These are phyloP conservation scores for Phyllosticta citrichinensis DNA, from an alignment of 2,329 filamentous ascomycete genomes.

Conservation along the genomic window DNA sequence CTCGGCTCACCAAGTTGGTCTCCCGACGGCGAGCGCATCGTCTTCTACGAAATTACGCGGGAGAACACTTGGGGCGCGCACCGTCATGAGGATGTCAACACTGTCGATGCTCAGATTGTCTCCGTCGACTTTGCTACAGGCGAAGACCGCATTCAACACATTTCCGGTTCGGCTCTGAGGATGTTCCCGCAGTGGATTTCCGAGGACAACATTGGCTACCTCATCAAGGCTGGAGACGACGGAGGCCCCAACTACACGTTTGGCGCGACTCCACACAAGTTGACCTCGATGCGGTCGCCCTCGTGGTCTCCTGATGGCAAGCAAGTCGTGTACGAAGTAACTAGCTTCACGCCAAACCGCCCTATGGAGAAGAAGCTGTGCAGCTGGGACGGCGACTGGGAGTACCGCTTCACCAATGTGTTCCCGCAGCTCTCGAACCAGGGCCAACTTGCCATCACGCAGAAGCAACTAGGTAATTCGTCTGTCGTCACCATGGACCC, in stretches of 20 bases:
- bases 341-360: conserved; percentile 21
- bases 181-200: conserved; percentile 18
- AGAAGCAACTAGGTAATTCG: conserved; percentile 33
- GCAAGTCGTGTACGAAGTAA: conserved; percentile 15
- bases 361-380: conserved; percentile 29
- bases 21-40: conserved; percentile 13
- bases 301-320: conserved; percentile 30
- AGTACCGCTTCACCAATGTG: conserved; percentile 35
- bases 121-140: conserved; percentile 34
- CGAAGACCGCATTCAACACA: conserved; percentile 21
- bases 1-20: conserved; percentile 30
- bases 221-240: conserved; percentile 18
- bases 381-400: conserved; percentile 32
- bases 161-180: conserved; percentile 21
- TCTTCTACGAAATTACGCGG: conserved; percentile 29
- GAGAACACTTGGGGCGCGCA: conserved; percentile 32
- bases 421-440: conserved; percentile 27
- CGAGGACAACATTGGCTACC: conserved; percentile 14
- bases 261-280: conserved; percentile 7
- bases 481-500: conserved; percentile 27
- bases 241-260: conserved; percentile 22
- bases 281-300: conserved; percentile 12
- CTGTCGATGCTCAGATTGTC: conserved; percentile 22
- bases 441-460: conserved; percentile 24
- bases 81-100: conserved; percentile 15